Evolutionary conservation across 495 filamentous ascomycete genomes (phyloP).

Genomic region (Hyphodiscus hymeniophilus): DNA sequence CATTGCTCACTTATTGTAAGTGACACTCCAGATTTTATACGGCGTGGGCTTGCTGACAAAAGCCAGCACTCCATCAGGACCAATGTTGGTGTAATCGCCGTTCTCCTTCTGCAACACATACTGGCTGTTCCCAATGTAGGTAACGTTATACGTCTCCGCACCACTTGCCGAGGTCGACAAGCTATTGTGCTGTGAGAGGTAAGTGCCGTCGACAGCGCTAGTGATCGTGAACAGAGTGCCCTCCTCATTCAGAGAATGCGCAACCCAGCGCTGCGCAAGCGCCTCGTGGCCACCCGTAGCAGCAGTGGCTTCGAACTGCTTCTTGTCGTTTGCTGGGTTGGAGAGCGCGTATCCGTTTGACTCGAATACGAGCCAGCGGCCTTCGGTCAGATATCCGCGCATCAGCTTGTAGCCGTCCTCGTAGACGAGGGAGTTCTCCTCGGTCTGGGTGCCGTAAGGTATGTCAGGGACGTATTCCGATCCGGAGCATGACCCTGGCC

Average conservation of each 20-base stretch:
- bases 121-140: background rate
- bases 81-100: conserved; percentile 10
- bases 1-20: too few species aligned
- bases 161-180: background rate
- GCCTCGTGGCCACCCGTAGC: background rate
- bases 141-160: conserved; percentile 12
- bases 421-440: conserved; percentile 2
- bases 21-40: background rate
- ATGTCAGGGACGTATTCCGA: background rate
- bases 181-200: background rate
- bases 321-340: conserved; percentile 1
- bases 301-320: background rate
- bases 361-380: conserved; percentile 22
- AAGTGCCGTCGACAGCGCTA: conserved; percentile 1
- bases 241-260: background rate
- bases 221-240: background rate
- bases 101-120: conserved; percentile 15
- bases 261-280: conserved; percentile 4
- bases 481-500: background rate
- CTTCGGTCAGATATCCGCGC: conserved; percentile 26
- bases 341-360: conserved; percentile 14
- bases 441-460: background rate
- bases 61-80: conserved; percentile 1
- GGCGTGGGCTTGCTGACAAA: background rate
- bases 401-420: conserved; percentile 27